phyloP scores from a whole-genome alignment of 495 filamentous ascomycete species.

The Hypoxylon fragiforme region DNA sequence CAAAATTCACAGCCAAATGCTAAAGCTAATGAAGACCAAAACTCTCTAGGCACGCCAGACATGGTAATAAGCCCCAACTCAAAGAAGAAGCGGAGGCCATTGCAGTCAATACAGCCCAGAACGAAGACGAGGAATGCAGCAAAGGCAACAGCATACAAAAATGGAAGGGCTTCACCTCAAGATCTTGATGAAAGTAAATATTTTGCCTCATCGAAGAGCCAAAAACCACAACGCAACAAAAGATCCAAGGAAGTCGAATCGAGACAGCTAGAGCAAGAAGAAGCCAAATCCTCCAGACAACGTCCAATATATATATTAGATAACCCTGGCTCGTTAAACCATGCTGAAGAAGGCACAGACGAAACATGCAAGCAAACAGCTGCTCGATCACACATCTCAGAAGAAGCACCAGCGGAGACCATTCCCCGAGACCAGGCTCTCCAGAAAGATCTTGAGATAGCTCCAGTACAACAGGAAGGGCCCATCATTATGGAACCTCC shows the following conservation, averaged over 20 bases:
- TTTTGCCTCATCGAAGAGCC: background rate
- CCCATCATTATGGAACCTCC: background rate
- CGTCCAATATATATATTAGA: background rate
- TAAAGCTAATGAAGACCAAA: background rate
- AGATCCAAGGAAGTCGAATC: background rate
- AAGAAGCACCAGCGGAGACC: background rate
- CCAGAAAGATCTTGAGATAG: background rate
- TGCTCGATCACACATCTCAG: background rate
- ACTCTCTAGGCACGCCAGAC: background rate
- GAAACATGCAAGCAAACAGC: background rate
- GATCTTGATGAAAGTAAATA: background rate
- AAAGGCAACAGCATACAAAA: background rate
- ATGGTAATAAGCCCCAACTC: slow-evolving; percentile 9
- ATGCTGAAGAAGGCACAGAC: background rate
- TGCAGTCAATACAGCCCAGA: slow-evolving; percentile 1
- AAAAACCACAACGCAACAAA: background rate
- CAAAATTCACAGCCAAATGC: background rate
- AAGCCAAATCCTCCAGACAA: background rate
- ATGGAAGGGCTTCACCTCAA: slow-evolving; percentile 1
- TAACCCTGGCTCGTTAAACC: background rate
- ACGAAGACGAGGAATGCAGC: background rate
- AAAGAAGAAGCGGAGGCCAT: slow-evolving; percentile 22
- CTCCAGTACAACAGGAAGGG: background rate
- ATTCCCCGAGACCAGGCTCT: background rate
- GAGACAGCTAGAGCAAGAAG: background rate